phyloP scores from a whole-genome alignment of 495 filamentous ascomycete species.

The Trichocladium antarcticum region DNA sequence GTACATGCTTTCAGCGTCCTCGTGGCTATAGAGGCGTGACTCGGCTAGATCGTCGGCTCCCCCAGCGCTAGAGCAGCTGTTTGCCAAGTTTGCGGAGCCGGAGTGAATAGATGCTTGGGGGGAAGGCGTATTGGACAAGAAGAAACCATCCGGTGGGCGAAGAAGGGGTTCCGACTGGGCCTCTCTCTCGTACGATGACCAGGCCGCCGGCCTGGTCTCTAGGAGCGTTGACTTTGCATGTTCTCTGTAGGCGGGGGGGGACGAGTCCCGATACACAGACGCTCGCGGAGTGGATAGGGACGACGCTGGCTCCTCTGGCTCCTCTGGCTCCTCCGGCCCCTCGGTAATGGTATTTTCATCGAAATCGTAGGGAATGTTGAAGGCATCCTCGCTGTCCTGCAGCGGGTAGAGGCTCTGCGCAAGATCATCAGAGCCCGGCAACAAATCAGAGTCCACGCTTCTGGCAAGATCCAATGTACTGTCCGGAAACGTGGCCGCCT shows the following conservation, averaged over 20 bases:
- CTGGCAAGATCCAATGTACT: background rate
- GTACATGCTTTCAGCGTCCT: slow-evolving; percentile 94
- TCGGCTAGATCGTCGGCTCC: slow-evolving; percentile 44
- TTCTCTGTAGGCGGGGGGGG: slow-evolving; percentile 3
- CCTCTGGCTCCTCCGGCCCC: slow-evolving; percentile 11
- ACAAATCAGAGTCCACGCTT: slow-evolving; percentile 13
- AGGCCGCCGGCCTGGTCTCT: slow-evolving; percentile 17
- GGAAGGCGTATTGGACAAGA: slow-evolving; percentile 10
- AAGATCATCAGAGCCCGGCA: slow-evolving; percentile 19
- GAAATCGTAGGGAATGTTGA: slow-evolving; percentile 41
- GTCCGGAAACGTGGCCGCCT: slow-evolving; percentile 14
- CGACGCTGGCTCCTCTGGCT: slow-evolving; percentile 19
- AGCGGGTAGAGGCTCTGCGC: slow-evolving; percentile 24
- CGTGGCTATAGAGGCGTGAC: slow-evolving; percentile 76
- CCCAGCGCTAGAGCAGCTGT: slow-evolving; percentile 11
- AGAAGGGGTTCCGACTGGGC: slow-evolving; percentile 32
- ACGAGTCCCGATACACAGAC: slow-evolving; percentile 24
- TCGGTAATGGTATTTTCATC: slow-evolving; percentile 10
- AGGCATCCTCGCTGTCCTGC: slow-evolving; percentile 39
- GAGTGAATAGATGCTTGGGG: slow-evolving; percentile 18
- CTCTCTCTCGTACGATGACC: slow-evolving; percentile 22
- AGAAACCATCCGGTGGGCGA: slow-evolving; percentile 12
- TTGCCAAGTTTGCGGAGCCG: slow-evolving; percentile 19
- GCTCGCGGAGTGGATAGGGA: slow-evolving; percentile 38
- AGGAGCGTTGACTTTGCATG: slow-evolving; percentile 30